phyloP scores from a whole-genome alignment of 169 alveolate genomes.

The Plasmodium gaboni region DNA sequence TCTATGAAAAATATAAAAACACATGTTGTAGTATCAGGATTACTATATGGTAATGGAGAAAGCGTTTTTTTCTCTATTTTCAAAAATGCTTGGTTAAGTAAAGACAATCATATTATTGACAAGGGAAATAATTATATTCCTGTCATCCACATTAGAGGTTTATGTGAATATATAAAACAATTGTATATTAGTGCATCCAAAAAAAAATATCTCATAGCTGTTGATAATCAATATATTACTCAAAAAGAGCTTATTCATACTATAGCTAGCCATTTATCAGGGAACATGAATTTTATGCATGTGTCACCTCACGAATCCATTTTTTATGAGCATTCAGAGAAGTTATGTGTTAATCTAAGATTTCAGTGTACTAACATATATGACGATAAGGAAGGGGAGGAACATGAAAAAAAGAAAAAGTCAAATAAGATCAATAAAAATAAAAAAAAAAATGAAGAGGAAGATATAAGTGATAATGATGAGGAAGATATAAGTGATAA shows the following conservation, averaged over 20 bases:
- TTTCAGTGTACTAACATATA: constrained; percentile 34
- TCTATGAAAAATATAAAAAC: constrained; percentile 41
- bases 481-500: neutral
- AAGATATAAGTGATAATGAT: neutral
- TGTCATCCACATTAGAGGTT: constrained; percentile 34
- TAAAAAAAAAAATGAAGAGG: neutral
- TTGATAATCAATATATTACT: constrained; percentile 33
- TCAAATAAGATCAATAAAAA: neutral
- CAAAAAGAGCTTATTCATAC: constrained; percentile 40
- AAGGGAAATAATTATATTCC: constrained; percentile 57
- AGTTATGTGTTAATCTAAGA: constrained; percentile 31
- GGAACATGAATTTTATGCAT: constrained; percentile 10
- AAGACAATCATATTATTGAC: constrained; percentile 42
- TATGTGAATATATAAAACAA: constrained; percentile 48
- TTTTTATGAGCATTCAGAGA: constrained; percentile 23
- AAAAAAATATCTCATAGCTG: constrained; percentile 45
- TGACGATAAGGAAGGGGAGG: neutral
- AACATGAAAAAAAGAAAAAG: neutral
- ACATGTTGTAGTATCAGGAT: constrained; percentile 58
- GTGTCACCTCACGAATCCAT: constrained; percentile 42
- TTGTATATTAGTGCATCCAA: neutral
- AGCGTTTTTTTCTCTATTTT: constrained; percentile 35
- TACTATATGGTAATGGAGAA: constrained; percentile 59
- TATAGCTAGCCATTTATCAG: constrained; percentile 26
- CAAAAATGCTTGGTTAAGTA: constrained; percentile 62